These are phyloP conservation scores for Eucalyptus erythrocorys DNA, from an alignment of 345 rosid species.

Conservation along the genomic window DNA sequence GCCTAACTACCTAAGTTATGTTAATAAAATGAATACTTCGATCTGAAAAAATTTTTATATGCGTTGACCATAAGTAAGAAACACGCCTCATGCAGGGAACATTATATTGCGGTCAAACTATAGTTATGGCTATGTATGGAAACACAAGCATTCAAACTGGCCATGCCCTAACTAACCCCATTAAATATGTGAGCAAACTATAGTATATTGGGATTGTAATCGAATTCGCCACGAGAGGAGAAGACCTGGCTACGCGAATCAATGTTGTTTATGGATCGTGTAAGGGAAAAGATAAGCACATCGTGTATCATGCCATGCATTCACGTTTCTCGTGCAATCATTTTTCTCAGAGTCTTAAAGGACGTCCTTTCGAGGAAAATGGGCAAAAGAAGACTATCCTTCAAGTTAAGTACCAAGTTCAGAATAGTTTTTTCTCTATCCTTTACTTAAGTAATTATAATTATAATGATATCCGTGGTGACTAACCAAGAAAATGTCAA, in stretches of 20 bases:
- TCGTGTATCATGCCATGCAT: not conserved
- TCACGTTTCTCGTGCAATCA: not conserved
- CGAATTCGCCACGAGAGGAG: not conserved
- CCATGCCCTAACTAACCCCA: not conserved
- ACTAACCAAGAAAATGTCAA: not conserved
- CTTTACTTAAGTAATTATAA: not conserved
- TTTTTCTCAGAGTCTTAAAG: not conserved
- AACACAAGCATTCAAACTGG: slow-evolving; percentile 8
- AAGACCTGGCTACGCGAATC: not conserved
- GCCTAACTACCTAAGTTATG: not conserved
- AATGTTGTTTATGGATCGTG: not conserved
- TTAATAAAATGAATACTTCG: not conserved
- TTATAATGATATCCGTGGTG: not conserved
- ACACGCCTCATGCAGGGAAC: not conserved
- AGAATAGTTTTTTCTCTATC: not conserved
- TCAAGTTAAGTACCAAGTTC: not conserved
- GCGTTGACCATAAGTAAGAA: not conserved
- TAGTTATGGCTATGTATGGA: not conserved
- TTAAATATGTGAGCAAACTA: not conserved
- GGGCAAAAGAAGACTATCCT: not conserved
- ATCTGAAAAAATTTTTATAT: not conserved
- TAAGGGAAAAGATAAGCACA: not conserved
- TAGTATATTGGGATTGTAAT: not conserved
- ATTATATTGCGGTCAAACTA: not conserved
- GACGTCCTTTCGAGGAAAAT: not conserved